Conservation (phyloP, 805 yeast genomes). For the Blastobotrys robertii region DNA sequence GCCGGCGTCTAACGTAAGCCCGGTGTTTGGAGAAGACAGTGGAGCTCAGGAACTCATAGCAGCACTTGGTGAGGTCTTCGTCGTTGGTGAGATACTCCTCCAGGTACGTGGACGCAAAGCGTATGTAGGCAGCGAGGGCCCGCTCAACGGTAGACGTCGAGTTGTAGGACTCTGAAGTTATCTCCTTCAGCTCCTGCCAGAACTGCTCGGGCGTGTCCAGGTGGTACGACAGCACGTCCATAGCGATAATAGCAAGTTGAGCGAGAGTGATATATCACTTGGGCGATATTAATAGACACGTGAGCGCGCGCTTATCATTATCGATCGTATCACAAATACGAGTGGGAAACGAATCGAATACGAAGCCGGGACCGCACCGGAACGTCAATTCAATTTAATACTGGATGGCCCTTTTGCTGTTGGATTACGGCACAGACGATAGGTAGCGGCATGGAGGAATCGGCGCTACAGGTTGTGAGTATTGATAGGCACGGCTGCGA, state of each 20-base stretch:
- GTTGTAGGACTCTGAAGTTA: constrained; percentile 36
- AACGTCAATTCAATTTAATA: not conserved
- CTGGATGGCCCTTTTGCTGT: too few species aligned
- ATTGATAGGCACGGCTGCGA: too few species aligned
- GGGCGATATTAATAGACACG: too few species aligned
- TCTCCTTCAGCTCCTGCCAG: constrained; percentile 41
- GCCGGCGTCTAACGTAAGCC: constrained; percentile 31
- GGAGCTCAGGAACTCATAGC: constrained; percentile 40
- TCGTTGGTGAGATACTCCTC: constrained; percentile 20
- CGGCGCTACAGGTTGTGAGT: constrained; percentile 11
- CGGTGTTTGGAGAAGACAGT: constrained; percentile 45
- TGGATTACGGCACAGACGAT: too few species aligned
- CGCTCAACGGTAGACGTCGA: constrained; percentile 25
- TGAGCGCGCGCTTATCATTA: too few species aligned
- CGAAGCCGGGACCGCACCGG: too few species aligned
- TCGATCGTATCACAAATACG: too few species aligned
- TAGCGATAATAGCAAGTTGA: constrained; percentile 3
- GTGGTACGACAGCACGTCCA: constrained; percentile 24
- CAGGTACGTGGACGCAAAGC: constrained; percentile 20
- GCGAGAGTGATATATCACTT: not conserved
- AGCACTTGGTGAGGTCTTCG: constrained; percentile 32
- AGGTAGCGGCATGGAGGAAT: constrained; percentile 11
- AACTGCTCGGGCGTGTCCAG: constrained; percentile 24
- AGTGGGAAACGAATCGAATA: too few species aligned
- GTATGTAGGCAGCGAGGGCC: constrained; percentile 19